Evolutionary conservation across 2,329 filamentous ascomycete species (phyloP), one percentile per base, ranked within the genome.

Genomic region (Myriosclerotinia scirpicola): DNA sequence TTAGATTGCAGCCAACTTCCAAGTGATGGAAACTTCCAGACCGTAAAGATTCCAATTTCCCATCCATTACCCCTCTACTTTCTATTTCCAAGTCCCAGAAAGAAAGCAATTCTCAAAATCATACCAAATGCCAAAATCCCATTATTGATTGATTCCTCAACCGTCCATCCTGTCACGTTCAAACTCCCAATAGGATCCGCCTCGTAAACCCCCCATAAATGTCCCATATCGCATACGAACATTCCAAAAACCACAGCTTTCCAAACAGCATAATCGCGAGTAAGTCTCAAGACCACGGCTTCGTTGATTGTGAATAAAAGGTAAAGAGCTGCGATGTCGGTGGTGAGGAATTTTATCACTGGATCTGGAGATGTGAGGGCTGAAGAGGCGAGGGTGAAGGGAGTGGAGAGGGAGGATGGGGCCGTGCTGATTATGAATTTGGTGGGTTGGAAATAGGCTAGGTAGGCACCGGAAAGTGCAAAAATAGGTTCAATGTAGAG

Each of bases 301-400:
- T 60, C 56, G 5, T 50, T 50, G 30, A 60, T 38, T 2, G 30
- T 36, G 44, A 60, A 22, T 17, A 36, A 36, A 2, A 60, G 1
- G 11, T 60, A 60, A 5, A 60, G 56, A 50, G 56, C 30, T 2
- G 26, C 56, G 12, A 60, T 60, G 9, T 60, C 44, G 30, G 42
- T 17, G 4, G 42, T 17, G 20, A 60, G 56, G 4, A 48, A 50
- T 46, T 60, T 14, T n/a, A 60, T 26, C 11, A 60, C 30, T 12
- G 44, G 42, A 1, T 38, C 44, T 2, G 54, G 54, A n/a, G n/a
- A 38, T 11, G 26, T 8, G 20, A 46, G 11, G 2, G 30, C 30
- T 5, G 30, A 34, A 34, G 26, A 15, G 3, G 22, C 12, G 15
- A 38, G 8, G 14, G 7, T 9, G 42, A 60, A 17, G 20, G 30